These are phyloP conservation scores for Magnolia changhungtana DNA, from an alignment of 164 flowering plant species.

Conservation along the genomic window DNA sequence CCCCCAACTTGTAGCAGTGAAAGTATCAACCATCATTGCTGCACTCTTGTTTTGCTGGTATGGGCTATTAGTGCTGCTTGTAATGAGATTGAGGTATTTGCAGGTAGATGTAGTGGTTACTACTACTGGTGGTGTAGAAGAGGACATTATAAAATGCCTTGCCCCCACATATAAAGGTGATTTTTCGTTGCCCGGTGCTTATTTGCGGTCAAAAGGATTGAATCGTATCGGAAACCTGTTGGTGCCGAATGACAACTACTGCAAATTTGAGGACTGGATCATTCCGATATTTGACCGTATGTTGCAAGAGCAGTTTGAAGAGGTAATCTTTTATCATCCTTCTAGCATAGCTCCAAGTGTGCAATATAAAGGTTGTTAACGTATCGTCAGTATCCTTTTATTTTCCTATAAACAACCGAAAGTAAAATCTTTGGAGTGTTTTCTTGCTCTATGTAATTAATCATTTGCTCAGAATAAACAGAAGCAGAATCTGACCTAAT, in stretches of 20 bases:
- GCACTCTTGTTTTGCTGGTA: neutral
- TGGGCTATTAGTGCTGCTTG: neutral
- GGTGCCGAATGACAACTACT: constrained; percentile 96
- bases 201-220: constrained; percentile 80
- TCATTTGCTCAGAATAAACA: too few species aligned
- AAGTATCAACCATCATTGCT: neutral
- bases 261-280: constrained; percentile 98
- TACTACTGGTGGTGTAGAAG: constrained; percentile 95
- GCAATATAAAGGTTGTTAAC: neutral
- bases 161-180: constrained; percentile 85
- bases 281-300: constrained; percentile 84
- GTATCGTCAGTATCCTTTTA: neutral
- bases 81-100: constrained; percentile 7
- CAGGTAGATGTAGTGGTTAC: constrained; percentile 97
- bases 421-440: neutral
- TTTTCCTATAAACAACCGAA: neutral
- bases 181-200: constrained; percentile 76
- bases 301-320: constrained; percentile 71
- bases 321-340: constrained; percentile 39
- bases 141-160: constrained; percentile 93
- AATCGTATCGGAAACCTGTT: constrained; percentile 92
- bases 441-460: too few species aligned
- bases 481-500: too few species aligned
- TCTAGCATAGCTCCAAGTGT: neutral
- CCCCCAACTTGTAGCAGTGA: too few species aligned